These are phyloP conservation scores for Pseudogymnoascus sp. DNA, from an alignment of 2,329 filamentous ascomycete genomes.

Conservation along the genomic window DNA sequence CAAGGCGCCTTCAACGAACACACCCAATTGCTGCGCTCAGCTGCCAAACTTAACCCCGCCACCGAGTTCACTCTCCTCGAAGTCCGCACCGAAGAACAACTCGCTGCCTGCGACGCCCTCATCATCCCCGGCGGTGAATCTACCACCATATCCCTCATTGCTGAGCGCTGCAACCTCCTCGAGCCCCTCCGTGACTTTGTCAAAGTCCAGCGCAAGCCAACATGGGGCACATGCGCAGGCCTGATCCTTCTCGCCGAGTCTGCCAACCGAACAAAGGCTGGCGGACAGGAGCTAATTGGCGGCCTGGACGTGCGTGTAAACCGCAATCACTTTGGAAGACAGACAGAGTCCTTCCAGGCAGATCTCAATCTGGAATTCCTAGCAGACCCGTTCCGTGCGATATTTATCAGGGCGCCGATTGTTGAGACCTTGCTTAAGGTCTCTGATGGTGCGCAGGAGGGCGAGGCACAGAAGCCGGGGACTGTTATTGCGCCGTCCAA, in stretches of 20 bases:
- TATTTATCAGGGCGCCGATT: constrained; percentile 92
- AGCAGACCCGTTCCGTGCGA: constrained; percentile 59
- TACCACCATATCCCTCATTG: constrained; percentile 85
- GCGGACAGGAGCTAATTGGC: constrained; percentile 87
- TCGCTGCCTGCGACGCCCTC: constrained; percentile 69
- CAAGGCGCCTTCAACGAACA: constrained; percentile 94
- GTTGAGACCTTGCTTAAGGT: constrained; percentile 69
- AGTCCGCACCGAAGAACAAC: constrained; percentile 67
- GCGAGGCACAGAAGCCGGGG: constrained; percentile 37
- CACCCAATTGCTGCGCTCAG: constrained; percentile 63
- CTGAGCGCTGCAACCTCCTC: constrained; percentile 69
- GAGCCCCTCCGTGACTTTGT: constrained; percentile 84
- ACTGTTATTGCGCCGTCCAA: constrained; percentile 27
- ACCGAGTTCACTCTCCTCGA: constrained; percentile 35
- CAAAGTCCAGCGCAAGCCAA: constrained; percentile 71
- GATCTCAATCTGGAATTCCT: constrained; percentile 68
- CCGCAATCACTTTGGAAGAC: constrained; percentile 89
- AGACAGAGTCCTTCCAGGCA: constrained; percentile 84
- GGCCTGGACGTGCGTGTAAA: constrained; percentile 86
- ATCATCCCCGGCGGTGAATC: constrained; percentile 93
- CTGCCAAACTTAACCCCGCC: constrained; percentile 31
- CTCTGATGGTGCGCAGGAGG: constrained; percentile 25
- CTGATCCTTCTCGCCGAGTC: constrained; percentile 84
- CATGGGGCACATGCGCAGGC: constrained; percentile 94
- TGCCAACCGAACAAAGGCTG: constrained; percentile 80